Conservation (phyloP, 768 basidiomycete genomes). For the Kwoniella dendrophila region DNA sequence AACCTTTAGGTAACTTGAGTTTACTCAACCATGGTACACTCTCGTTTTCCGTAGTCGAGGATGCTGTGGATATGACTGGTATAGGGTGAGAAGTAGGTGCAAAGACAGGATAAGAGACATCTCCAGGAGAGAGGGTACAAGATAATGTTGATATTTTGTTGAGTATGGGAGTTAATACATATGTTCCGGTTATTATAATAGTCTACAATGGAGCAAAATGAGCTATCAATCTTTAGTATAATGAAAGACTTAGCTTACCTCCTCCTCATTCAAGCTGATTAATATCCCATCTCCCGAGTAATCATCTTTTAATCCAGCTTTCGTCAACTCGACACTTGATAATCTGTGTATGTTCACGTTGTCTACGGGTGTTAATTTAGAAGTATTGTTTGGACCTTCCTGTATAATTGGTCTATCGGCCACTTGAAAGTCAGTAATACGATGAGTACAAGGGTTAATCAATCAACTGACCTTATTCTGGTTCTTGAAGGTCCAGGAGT, state of each 20-base stretch:
- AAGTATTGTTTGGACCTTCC: not conserved
- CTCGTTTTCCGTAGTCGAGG: conserved; percentile 2
- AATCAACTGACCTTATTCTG: not conserved
- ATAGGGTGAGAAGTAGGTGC: conserved; percentile 79
- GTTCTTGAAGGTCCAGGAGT: conserved; percentile 25
- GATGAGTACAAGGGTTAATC: too few relatives aligned
- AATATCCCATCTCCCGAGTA: conserved; percentile 23
- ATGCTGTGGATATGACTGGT: conserved; percentile 60
- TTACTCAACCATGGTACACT: conserved; percentile 14
- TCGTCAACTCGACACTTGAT: conserved; percentile 12
- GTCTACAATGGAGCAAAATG: conserved; percentile 57
- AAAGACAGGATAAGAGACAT: conserved; percentile 60
- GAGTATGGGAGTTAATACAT: conserved; percentile 65
- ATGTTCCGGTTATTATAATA: conserved; percentile 71
- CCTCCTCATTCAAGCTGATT: conserved; percentile 30
- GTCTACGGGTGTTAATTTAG: conserved; percentile 19
- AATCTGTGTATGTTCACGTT: conserved; percentile 25
- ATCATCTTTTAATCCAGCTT: conserved; percentile 16
- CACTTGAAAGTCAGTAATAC: too few relatives aligned
- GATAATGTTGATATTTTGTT: conserved; percentile 68
- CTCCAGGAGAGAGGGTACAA: conserved; percentile 53
- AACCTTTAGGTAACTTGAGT: conserved; percentile 32
- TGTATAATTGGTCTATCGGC: not conserved
- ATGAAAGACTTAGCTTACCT: conserved; percentile 28
- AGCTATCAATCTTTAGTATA: not conserved